Percentiles rank a stretch among this genome's conserved stretches.
phyloP scores from a whole-genome alignment of 116 monocot species.

The Dioscorea cayenensis region DNA sequence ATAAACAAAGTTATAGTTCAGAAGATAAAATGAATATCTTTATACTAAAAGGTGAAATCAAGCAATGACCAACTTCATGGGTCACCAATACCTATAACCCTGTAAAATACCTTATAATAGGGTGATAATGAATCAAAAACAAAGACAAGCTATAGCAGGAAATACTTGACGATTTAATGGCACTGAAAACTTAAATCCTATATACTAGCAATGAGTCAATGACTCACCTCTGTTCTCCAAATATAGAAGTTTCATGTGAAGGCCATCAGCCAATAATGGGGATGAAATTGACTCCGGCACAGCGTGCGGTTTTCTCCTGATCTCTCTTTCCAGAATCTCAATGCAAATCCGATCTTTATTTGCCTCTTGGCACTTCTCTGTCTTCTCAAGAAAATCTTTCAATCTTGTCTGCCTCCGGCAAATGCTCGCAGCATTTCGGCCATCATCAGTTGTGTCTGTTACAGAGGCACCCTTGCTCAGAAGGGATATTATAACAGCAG shows the following conservation, averaged over 20 bases:
- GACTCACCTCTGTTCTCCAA: slow-evolving; percentile 85
- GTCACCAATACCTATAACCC: no score
- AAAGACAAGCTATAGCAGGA: no score
- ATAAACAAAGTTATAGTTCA: no score
- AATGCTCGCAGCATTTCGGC: slow-evolving; percentile 63
- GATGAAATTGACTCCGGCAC: slow-evolving; percentile 54
- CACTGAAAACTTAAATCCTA: neutral
- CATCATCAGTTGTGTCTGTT: slow-evolving; percentile 46
- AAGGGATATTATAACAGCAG: slow-evolving; percentile 69
- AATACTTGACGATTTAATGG: no score
- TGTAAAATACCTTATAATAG: no score
- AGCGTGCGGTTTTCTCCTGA: slow-evolving; percentile 45
- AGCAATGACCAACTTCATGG: no score
- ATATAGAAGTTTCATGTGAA: slow-evolving; percentile 75
- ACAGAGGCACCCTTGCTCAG: slow-evolving; percentile 64
- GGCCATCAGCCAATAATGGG: slow-evolving; percentile 50
- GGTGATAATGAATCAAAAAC: no score
- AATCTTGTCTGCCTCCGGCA: slow-evolving; percentile 72
- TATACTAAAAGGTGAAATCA: no score
- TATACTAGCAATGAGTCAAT: neutral
- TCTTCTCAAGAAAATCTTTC: slow-evolving; percentile 64
- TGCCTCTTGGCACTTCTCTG: slow-evolving; percentile 68
- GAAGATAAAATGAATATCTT: no score
- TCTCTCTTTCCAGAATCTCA: slow-evolving; percentile 77
- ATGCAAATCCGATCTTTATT: slow-evolving; percentile 92